These are phyloP conservation scores for Solanum clarkiae DNA, from an alignment of 257 asterid genomes.

Conservation along the genomic window DNA sequence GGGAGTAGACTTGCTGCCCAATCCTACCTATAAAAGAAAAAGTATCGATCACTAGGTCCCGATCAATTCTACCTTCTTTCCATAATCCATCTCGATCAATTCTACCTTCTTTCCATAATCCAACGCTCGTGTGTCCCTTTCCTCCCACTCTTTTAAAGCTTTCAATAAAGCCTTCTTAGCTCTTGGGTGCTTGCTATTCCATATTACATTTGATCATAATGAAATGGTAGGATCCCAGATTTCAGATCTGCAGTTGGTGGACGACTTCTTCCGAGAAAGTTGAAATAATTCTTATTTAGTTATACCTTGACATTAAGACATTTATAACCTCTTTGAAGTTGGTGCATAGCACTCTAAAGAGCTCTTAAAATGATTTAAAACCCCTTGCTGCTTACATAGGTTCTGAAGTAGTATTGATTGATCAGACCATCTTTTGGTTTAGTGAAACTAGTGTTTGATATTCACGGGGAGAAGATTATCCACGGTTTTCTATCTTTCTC, in stretches of 20 bases:
- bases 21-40: not conserved
- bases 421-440: not conserved
- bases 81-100: not conserved
- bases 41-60: not conserved
- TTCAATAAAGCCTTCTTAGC: not conserved
- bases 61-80: not conserved
- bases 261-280: not conserved
- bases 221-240: not conserved
- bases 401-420: not conserved
- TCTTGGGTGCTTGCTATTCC: not conserved
- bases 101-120: not conserved
- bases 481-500: not conserved
- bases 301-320: not conserved
- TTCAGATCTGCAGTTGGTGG: not conserved
- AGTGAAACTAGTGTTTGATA: not conserved
- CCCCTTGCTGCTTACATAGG: not conserved
- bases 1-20: not conserved
- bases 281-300: not conserved
- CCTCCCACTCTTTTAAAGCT: not conserved
- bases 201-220: not conserved
- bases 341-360: not conserved
- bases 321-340: not conserved
- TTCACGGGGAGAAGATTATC: not conserved
- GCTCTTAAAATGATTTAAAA: not conserved
- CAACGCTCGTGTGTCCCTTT: not conserved